phyloP scores from a whole-genome alignment of 495 filamentous ascomycete genomes.

The Xylaria curta region DNA sequence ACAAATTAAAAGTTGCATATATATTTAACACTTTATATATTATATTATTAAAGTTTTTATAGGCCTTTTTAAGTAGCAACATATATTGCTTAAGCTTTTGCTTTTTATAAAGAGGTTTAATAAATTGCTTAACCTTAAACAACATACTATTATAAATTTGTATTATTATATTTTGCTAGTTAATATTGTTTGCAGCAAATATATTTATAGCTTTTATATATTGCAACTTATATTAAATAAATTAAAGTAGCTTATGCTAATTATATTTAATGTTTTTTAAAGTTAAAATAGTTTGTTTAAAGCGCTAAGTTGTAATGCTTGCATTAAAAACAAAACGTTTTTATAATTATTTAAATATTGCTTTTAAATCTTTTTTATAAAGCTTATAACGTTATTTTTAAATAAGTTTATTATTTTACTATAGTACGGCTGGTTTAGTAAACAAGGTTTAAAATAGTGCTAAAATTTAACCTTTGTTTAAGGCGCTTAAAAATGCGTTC shows the following conservation, averaged over 20 bases:
- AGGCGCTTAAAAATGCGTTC: no score
- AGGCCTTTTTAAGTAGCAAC: neutral
- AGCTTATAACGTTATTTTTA: neutral
- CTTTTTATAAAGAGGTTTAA: neutral
- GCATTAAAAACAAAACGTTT: neutral
- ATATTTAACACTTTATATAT: neutral
- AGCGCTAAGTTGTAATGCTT: neutral
- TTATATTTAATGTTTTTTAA: neutral
- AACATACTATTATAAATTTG: neutral
- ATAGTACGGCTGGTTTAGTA: neutral
- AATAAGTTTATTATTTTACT: neutral
- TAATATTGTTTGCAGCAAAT: no score
- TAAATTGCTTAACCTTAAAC: neutral
- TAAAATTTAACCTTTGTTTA: neutral
- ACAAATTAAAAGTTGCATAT: neutral
- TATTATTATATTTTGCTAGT: no score
- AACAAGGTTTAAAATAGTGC: neutral
- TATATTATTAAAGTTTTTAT: neutral
- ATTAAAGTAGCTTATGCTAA: neutral
- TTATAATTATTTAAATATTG: neutral
- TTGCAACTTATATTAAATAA: neutral
- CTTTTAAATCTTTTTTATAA: no score
- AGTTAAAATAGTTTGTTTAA: neutral
- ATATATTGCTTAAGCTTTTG: neutral
- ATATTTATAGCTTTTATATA: no score